Base-by-base conservation (phyloP, 352 stramenopile species). In the Phytopythium delawarense region DNA sequence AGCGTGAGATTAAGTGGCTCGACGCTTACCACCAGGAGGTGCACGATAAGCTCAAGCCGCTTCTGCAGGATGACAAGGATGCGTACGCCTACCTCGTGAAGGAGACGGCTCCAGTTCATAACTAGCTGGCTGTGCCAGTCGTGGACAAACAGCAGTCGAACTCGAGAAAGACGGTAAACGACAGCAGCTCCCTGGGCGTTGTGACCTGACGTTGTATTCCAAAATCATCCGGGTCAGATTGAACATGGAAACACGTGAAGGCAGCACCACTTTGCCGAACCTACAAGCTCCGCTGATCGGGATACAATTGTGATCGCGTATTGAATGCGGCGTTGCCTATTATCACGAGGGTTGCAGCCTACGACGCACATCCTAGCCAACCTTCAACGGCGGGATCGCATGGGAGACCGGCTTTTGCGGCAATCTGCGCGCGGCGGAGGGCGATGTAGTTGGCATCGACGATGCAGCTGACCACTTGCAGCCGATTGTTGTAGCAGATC, bases 1-100 rank as follows among this genome's bases (percentile, higher is more conserved):
- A 78, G 2, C 72, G 86, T 23, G 97, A 99, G 73, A 76, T 98
- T 44, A 78, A 89, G 52, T 99, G 97, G 97, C 74, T 99, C 37
- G 96, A 99, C 74, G 71, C 70, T 30, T 98, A 98, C 76, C 96
- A 99, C 70, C 69, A 87, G 44, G 72, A 92, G 46, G 94, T 99
- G 45, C 86, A 95, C 59, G 79, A 89, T 46, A 98, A 97, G 67
- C 77, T 99, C 50, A 75, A 87, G 64, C 93, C 96, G 23, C 73
- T 98, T 32, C 71, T 99, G 25, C 64, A 80, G 56, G 70, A 78
- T 18, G 76, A 91, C 49, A 50, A 71, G 0, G 59, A 88, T n/a
- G 76, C 82, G 55, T 88, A 85, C 58, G 79, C 70, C 50, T 96
- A 93, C 69, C 80, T 96, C 21, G 72, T 82, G 25, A 81, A 74